Evolutionary conservation across 345 rosid species (phyloP).

Genomic region (Brassica rapa): DNA sequence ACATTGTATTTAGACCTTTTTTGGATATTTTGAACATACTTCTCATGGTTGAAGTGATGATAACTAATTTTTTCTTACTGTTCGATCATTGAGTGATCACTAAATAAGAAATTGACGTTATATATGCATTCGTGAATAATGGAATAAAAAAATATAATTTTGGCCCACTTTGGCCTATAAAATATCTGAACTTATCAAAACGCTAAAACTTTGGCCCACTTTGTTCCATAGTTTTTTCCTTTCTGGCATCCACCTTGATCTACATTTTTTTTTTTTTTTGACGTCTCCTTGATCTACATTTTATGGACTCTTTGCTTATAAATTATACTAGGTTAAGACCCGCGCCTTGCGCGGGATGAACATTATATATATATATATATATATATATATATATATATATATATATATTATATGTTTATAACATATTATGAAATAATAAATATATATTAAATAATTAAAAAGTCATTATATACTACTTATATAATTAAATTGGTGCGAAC

Average conservation of each 20-base stretch:
- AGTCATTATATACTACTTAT: no score
- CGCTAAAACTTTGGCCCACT: not conserved
- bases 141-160: not conserved
- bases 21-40: not conserved
- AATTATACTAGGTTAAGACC: no score
- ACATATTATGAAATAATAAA: no score
- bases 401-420: no score
- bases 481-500: no score
- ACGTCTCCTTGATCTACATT: slow-evolving; percentile 4
- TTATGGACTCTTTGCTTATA: no score
- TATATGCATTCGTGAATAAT: not conserved
- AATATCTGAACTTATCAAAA: no score
- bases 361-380: no score
- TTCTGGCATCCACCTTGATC: slow-evolving; percentile 23
- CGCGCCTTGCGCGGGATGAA: no score
- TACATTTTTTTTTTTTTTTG: not conserved
- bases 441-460: no score
- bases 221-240: not conserved
- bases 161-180: not conserved
- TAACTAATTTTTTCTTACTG: not conserved
- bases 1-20: not conserved
- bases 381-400: no score
- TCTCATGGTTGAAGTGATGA: not conserved
- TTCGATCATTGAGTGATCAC: not conserved
- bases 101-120: not conserved